Base-by-base conservation (phyloP, 441 rosid species). In the Gossypium davidsonii region DNA sequence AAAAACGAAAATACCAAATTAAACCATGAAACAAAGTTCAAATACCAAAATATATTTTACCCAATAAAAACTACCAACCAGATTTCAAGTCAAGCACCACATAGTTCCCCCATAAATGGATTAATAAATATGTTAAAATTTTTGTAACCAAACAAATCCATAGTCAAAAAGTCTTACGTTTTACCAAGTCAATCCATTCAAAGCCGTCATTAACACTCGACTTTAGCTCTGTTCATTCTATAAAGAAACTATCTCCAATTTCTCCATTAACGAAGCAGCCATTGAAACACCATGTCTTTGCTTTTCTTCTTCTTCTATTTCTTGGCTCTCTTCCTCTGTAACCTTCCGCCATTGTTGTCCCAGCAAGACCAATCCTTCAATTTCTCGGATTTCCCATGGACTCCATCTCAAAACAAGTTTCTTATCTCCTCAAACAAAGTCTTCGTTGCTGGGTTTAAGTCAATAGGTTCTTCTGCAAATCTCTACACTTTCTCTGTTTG, bases 381-480 rank as follows among this genome's bases (percentile, higher is more conserved):
- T 18, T 42, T 39, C 70, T 79, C 87, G 1, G 26, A 77, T 64
- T 64, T 78, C 23, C 85, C 89, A 67, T 90, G 91, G 90, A 46
- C 0, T 10, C 89, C 91, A 17, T n/a, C 9, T 55, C 79, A 85
- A 42, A 73, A n/a, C 76, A 77, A 18, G 58, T 5, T 62, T 70
- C 90, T 88, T 56, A 55, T 76, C 73, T 90, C 94, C n/a, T 78
- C 71, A 58, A 80, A 79, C 49, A 77, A 85, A 64, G 58, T 37
- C 74, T 90, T 88, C 72, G 87, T 90, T n/a, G 91, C 92, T 23
- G 90, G 90, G 3, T 90, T 86, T 74, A 74, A 0, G 14, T 72
- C 42, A 1, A 14, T 52, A 1, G 28, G 77, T 75, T 21, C 46
- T 15, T 73, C 86, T 12, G 23, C 10, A 31, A 65, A 46, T 62